Conservation (phyloP, 108 stramenopile genomes). For the Tribonema minus region DNA sequence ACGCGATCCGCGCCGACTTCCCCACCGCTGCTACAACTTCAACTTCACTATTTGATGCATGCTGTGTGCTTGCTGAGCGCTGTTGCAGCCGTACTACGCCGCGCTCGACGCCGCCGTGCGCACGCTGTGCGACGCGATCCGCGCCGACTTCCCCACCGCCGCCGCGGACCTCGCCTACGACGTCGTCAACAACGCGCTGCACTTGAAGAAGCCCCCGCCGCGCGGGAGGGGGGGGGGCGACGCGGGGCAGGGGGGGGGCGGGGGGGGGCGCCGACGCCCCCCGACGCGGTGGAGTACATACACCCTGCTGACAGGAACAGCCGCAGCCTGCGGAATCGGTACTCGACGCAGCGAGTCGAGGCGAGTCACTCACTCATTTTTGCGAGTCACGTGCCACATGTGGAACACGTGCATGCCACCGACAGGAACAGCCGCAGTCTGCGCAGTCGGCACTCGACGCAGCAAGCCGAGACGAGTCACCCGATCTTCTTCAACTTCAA, state of each 20-base stretch:
- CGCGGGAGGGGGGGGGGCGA: background rate
- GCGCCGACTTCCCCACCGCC: conserved; percentile 30
- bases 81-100: background rate
- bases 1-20: conserved; percentile 31
- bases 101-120: conserved; percentile 5
- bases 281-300: conserved; percentile 51
- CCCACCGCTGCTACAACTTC: no score
- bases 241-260: background rate
- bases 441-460: conserved; percentile 72
- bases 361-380: background rate
- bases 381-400: no score
- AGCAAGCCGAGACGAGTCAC: conserved; percentile 46
- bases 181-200: conserved; percentile 76
- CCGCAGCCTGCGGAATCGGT: conserved; percentile 69
- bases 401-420: conserved; percentile 65
- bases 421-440: conserved; percentile 80
- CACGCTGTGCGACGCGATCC: conserved; percentile 25
- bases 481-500: no score
- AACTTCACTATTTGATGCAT: no score
- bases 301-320: conserved; percentile 78
- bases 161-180: conserved; percentile 53
- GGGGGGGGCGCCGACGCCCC: background rate
- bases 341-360: conserved; percentile 71
- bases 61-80: no score
- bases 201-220: conserved; percentile 65